These are phyloP conservation scores for Aschersonia sp. DNA, from an alignment of 2,329 filamentous ascomycete species.

Conservation along the genomic window DNA sequence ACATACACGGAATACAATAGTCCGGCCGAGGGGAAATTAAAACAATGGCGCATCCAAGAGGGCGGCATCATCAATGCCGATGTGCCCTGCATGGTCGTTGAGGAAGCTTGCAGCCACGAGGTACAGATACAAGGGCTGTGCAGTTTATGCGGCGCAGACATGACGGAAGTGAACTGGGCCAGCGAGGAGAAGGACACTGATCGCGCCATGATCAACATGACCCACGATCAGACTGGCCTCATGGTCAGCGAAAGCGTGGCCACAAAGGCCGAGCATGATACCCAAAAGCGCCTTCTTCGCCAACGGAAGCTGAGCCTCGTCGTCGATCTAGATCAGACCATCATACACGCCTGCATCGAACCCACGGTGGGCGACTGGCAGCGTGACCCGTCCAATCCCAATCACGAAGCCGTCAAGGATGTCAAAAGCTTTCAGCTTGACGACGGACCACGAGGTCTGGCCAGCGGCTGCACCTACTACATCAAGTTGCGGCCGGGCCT, in stretches of 20 bases:
- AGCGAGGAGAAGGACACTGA: conserved; percentile 65
- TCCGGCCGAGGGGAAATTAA: conserved; percentile 66
- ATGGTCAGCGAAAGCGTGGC: conserved; percentile 77
- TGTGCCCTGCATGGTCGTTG: conserved; percentile 54
- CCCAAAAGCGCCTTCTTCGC: conserved; percentile 68
- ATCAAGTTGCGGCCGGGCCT: conserved; percentile 92
- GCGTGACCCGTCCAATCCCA: conserved; percentile 73
- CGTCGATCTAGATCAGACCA: conserved; percentile 94
- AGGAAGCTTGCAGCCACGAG: conserved; percentile 84
- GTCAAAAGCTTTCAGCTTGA: conserved; percentile 78
- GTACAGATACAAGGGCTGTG: conserved; percentile 86
- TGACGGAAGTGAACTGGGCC: conserved; percentile 82
- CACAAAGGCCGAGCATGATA: conserved; percentile 66
- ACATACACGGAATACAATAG: conserved; percentile 68
- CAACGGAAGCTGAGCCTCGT: conserved; percentile 82
- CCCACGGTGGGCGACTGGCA: conserved; percentile 96
- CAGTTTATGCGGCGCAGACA: conserved; percentile 85
- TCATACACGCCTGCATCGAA: conserved; percentile 96
- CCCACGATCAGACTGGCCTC: conserved; percentile 78
- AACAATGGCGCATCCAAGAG: conserved; percentile 59
- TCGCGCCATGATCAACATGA: conserved; percentile 87
- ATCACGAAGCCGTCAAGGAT: conserved; percentile 79
- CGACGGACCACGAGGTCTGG: conserved; percentile 57
- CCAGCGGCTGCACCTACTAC: conserved; percentile 82
- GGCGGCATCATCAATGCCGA: conserved; percentile 50